Base-by-base conservation (phyloP, 805 yeast genomes). In the Pachysolen tannophilus region DNA sequence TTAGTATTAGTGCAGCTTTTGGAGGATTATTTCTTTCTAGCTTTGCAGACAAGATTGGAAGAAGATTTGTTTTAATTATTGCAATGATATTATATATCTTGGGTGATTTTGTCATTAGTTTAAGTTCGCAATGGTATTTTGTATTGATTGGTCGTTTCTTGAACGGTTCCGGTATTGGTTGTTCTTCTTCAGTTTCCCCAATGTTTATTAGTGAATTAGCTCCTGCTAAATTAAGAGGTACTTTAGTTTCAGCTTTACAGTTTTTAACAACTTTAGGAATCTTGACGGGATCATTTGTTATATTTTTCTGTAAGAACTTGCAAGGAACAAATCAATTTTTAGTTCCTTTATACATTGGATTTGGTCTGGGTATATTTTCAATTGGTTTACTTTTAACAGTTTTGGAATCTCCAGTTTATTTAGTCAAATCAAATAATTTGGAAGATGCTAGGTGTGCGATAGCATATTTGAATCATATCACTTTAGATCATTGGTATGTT, bases 151-250 rank as follows among this genome's bases (percentile, higher is more conserved):
- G 58, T 9, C 44, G 65, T 38, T 32, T 49, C 1, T 34, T 53
- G 14, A 51, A 52, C 34, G 65, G 65, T 1, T 27, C 45, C n/a
- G 51, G 50, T 3, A 43, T 50, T 26, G 65, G 65, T 4, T 38
- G 52, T 8, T 39, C 49, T 3, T 48, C 57, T 28, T 60, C 56
- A 5, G 50, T 47, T 6, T 53, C 60, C 29, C 63, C 63, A 3
- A 54, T 60, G 61, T 40, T 56, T 8, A 55, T 60, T 30, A 53
- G 63, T 37, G 65, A 60, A 26, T 40, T 59, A 20, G 43, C 61
- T 2, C 63, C 63, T 2, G 32, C 41, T 0, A 41, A 45, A 15
- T 32, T 49, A 3, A 45, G 61, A 15, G 65, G 65, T 1, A 43
- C 46, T 3, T 41, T 55, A 35, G 50, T 58, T 15, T 51, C 61